Conservation (phyloP, 2,329 filamentous ascomycete species). For the Endoconidiophora laricicola region DNA sequence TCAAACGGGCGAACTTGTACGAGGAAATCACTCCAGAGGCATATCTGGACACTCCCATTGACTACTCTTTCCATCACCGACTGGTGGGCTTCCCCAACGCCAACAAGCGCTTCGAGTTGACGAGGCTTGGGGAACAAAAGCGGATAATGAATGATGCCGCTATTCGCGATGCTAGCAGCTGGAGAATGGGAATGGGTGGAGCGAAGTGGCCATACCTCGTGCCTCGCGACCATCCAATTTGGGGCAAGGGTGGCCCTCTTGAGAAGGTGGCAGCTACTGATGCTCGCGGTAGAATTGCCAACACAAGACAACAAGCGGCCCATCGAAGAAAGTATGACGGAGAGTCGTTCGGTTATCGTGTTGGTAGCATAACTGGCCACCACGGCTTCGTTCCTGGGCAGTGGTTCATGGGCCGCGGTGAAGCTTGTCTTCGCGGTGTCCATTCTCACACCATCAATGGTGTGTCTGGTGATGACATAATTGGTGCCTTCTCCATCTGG, state of each 20-base stretch:
- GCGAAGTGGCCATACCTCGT: conserved; percentile 4
- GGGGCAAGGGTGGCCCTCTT: conserved; percentile 7
- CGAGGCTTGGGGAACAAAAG: background rate
- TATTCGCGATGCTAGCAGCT: background rate
- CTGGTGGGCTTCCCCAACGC: background rate
- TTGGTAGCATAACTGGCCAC: conserved; percentile 5
- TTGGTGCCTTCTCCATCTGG: conserved; percentile 10
- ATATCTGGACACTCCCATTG: background rate
- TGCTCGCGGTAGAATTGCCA: background rate
- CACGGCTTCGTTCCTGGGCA: conserved; percentile 9
- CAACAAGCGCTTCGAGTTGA: conserved; percentile 1
- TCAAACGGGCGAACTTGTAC: conserved; percentile 4
- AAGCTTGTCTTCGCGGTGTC: conserved; percentile 2
- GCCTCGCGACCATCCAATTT: conserved; percentile 6
- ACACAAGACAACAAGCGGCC: conserved; percentile 5
- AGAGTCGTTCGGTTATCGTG: conserved; percentile 3
- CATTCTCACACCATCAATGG: conserved; percentile 8
- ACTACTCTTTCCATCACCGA: background rate
- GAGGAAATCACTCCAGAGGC: conserved; percentile 1
- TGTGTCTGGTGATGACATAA: conserved; percentile 1
- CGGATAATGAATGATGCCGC: background rate
- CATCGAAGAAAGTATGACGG: conserved; percentile 1
- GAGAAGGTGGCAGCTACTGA: conserved; percentile 5
- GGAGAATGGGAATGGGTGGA: background rate
- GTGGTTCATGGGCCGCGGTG: conserved; percentile 9